phyloP scores from a whole-genome alignment of 495 filamentous ascomycete genomes.

The Aspergillus egyptiacus region DNA sequence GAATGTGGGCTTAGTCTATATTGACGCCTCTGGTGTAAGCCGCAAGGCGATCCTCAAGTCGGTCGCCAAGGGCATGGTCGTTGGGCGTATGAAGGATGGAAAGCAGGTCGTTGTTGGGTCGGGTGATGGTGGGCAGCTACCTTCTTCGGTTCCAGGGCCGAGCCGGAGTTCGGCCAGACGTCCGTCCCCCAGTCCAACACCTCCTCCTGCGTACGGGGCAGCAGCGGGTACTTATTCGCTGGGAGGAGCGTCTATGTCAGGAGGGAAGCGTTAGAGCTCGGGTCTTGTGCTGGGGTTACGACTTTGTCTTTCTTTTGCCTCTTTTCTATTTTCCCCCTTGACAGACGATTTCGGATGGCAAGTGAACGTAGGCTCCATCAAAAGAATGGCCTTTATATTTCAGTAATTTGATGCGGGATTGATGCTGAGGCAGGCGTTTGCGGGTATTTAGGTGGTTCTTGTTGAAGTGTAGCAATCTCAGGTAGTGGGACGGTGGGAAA shows the following conservation, averaged over 20 bases:
- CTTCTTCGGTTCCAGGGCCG: slow-evolving; percentile 27
- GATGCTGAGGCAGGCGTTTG: no score
- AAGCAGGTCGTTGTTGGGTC: slow-evolving; percentile 82
- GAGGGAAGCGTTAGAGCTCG: slow-evolving; percentile 32
- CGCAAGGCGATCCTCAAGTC: slow-evolving; percentile 81
- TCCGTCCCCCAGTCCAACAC: slow-evolving; percentile 30
- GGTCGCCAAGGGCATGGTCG: slow-evolving; percentile 98
- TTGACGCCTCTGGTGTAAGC: slow-evolving; percentile 89
- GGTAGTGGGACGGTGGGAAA: no score
- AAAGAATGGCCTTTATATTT: no score
- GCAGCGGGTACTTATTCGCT: slow-evolving; percentile 34
- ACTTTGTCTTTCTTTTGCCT: neutral
- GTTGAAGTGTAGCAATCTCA: no score
- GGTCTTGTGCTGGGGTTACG: no score
- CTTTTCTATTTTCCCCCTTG: no score
- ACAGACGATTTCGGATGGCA: no score
- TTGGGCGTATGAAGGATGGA: slow-evolving; percentile 76
- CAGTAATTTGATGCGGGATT: no score
- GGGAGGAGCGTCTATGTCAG: slow-evolving; percentile 27
- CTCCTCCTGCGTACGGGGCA: slow-evolving; percentile 41
- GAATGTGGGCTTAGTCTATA: slow-evolving; percentile 97
- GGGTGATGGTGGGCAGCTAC: slow-evolving; percentile 58
- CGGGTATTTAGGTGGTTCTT: no score
- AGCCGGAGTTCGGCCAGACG: slow-evolving; percentile 22
- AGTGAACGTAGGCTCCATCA: no score